These are phyloP conservation scores for Puccinia polysora DNA, from an alignment of 1,284 basidiomycete species.

Conservation along the genomic window DNA sequence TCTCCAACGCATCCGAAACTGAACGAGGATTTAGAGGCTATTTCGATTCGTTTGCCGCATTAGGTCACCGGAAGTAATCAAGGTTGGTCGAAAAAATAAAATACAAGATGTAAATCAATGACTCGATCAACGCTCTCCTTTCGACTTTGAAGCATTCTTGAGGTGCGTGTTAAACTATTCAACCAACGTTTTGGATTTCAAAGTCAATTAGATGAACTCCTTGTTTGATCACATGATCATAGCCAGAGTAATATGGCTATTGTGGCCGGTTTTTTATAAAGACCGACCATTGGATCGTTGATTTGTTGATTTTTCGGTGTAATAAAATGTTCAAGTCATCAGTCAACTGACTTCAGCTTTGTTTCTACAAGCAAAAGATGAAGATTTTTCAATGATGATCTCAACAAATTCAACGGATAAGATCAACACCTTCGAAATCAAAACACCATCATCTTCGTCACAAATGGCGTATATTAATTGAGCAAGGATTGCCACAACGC, in stretches of 20 bases:
- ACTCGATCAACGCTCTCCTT: not conserved
- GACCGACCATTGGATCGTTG: too few relatives aligned
- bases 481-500: slow-evolving; percentile 11
- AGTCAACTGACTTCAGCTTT: too few relatives aligned
- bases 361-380: too few relatives aligned
- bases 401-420: not conserved
- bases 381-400: not conserved
- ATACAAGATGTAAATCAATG: not conserved
- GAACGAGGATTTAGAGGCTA: slow-evolving; percentile 2
- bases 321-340: too few relatives aligned
- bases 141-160: not conserved
- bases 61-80: too few relatives aligned
- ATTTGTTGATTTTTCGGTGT: too few relatives aligned
- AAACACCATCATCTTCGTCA: slow-evolving; percentile 10
- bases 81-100: too few relatives aligned
- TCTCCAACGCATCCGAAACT: slow-evolving; percentile 3
- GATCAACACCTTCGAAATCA: slow-evolving; percentile 22
- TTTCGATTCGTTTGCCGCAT: too few relatives aligned
- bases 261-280: not conserved
- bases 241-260: slow-evolving; percentile 35
- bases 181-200: slow-evolving; percentile 17
- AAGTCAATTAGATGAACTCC: slow-evolving; percentile 13
- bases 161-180: not conserved
- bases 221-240: slow-evolving; percentile 20
- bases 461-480: slow-evolving; percentile 32